Conservation (phyloP, 805 yeast genomes). For the Saccharomyces mikatae region DNA sequence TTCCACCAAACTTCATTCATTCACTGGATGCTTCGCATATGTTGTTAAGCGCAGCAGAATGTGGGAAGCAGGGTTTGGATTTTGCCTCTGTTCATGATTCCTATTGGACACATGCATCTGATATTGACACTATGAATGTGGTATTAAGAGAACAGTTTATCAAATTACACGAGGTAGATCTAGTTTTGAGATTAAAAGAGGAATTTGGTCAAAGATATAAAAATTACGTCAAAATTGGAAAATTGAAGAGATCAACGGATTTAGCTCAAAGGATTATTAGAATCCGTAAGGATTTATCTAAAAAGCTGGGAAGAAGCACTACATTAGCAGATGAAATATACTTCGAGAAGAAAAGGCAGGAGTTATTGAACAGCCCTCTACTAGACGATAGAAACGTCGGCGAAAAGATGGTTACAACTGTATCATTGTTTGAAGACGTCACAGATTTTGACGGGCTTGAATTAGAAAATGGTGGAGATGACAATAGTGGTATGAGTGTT, state of each 20-base stretch:
- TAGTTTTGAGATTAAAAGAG: slow-evolving; percentile 58
- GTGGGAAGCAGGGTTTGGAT: slow-evolving; percentile 53
- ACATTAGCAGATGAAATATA: slow-evolving; percentile 67
- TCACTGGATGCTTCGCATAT: slow-evolving; percentile 95
- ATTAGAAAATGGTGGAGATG: slow-evolving; percentile 17
- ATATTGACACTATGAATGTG: slow-evolving; percentile 62
- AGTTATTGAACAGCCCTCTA: slow-evolving; percentile 44
- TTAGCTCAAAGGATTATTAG: slow-evolving; percentile 43
- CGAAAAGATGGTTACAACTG: slow-evolving; percentile 55
- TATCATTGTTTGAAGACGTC: slow-evolving; percentile 43
- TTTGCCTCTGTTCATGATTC: slow-evolving; percentile 98
- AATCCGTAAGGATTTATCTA: slow-evolving; percentile 42
- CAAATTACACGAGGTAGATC: slow-evolving; percentile 62
- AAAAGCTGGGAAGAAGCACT: slow-evolving; percentile 44
- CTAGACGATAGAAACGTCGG: slow-evolving; percentile 44
- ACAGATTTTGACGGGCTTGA: slow-evolving; percentile 20
- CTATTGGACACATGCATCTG: slow-evolving; percentile 94
- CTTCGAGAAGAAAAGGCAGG: slow-evolving; percentile 58
- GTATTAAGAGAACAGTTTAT: slow-evolving; percentile 74
- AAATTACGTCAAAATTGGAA: slow-evolving; percentile 55
- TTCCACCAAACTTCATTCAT: slow-evolving; percentile 93
- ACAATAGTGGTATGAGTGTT: slow-evolving; percentile 32
- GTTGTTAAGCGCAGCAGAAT: slow-evolving; percentile 78
- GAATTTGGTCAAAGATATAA: slow-evolving; percentile 79
- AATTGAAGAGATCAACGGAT: slow-evolving; percentile 44